Evolutionary conservation across 768 basidiomycete species (phyloP).

Genomic region (Leccinum boreale): DNA sequence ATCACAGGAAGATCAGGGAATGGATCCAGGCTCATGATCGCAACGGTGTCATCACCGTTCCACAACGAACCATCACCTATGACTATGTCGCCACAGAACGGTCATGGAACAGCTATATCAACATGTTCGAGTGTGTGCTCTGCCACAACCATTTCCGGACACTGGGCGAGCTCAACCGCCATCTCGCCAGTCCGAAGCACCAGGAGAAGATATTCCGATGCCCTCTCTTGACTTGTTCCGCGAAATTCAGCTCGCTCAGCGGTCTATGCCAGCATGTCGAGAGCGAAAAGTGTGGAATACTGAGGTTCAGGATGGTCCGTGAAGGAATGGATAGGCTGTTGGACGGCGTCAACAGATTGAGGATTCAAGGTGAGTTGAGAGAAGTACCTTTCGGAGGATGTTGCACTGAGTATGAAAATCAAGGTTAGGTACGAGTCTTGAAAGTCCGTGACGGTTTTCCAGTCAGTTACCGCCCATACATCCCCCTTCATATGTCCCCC

Average conservation of each 20-base stretch:
- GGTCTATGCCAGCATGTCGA: constrained; percentile 64
- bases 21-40: constrained; percentile 43
- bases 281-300: constrained; percentile 56
- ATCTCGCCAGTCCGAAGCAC: constrained; percentile 62
- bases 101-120: constrained; percentile 36
- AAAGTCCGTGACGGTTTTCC: constrained; percentile 26
- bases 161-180: constrained; percentile 52
- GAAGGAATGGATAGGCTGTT: constrained; percentile 37
- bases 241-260: constrained; percentile 50
- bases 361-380: constrained; percentile 7
- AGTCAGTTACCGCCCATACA: constrained; percentile 9
- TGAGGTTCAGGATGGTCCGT: constrained; percentile 43
- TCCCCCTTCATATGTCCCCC: constrained; percentile 6
- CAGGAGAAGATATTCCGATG: constrained; percentile 52
- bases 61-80: constrained; percentile 45
- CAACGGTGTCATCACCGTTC: constrained; percentile 51
- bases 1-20: constrained; percentile 34
- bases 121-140: constrained; percentile 59
- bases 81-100: constrained; percentile 32
- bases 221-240: constrained; percentile 43
- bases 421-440: constrained; percentile 15
- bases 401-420: constrained; percentile 11
- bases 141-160: constrained; percentile 45
- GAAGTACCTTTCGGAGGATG: not conserved
- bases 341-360: constrained; percentile 13